Evolutionary conservation across 1,284 basidiomycete species (phyloP), one percentile per base, ranked within the genome.

Genomic region (Cryptococcus deneoformans): DNA sequence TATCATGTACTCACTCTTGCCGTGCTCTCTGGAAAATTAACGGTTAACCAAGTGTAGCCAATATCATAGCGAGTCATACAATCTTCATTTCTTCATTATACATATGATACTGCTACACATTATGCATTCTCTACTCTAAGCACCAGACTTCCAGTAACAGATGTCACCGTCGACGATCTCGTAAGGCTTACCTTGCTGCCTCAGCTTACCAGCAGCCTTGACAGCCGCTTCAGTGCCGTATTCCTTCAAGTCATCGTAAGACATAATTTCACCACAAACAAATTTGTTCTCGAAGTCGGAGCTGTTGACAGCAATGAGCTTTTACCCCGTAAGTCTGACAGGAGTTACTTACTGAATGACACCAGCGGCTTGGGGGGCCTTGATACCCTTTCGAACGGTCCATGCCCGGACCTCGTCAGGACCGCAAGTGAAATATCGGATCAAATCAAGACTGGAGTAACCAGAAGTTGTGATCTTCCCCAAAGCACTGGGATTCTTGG

Each of bases 191-290:
- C 95, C 95, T 76, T 97, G 92, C 76, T 99, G 95, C 73, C 90
- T 83, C 59, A 95, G 84, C 80, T 96, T 98, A 46, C 96, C 96
- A 20, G 89, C 92, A 44, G 94, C 91, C 80, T 98, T 98, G 74
- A 96, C 93, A 10, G 88, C 86, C 3, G 84, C 66, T 81, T 99
- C 96, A 62, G 86, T 88, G 12, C 93, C 95, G 69, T 93, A 82
- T 79, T 97, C 92, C 75, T 89, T 89, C 63, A 99, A 82, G 75
- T 98, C 96, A 0, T 87, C 86, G 71, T 87, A 97, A 4, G 86
- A 73, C 91, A 98, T 97, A 75, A 99, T 97, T 79, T 99, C 95
- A 79, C 95, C 96, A 70, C 95, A 99, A n/a, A 99, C 90, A 70
- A 99, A 98, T 80, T 96, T 96, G 78, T 95, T 90, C 81, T 98